phyloP scores from a whole-genome alignment of 148 eudicot genomes.

The Talinum fruticosum region DNA sequence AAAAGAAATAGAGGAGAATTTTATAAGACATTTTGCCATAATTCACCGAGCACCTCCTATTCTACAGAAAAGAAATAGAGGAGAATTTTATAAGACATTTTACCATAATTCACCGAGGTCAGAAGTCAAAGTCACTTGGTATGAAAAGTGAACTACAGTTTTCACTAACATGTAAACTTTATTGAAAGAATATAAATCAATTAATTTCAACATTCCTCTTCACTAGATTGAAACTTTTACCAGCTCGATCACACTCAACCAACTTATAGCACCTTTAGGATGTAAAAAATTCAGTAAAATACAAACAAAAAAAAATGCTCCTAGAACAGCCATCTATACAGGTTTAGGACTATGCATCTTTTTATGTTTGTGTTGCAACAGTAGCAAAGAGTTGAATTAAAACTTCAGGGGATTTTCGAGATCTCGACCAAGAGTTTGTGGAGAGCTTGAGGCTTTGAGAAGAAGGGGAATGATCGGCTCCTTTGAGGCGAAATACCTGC shows the following conservation, averaged over 20 bases:
- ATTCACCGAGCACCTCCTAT: too few species aligned
- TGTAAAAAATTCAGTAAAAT: not conserved
- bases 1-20: too few species aligned
- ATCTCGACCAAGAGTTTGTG: constrained; percentile 75
- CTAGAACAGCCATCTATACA: constrained; percentile 16
- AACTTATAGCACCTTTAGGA: not conserved
- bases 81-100: too few species aligned
- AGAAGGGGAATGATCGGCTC: constrained; percentile 96
- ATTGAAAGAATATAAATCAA: not conserved
- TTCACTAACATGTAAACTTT: too few species aligned
- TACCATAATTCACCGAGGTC: too few species aligned
- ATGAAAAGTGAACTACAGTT: too few species aligned
- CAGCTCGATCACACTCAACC: not conserved
- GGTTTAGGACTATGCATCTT: not conserved
- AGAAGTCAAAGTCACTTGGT: too few species aligned
- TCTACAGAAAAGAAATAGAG: too few species aligned
- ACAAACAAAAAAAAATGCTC: constrained; percentile 7
- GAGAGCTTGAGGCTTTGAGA: constrained; percentile 92
- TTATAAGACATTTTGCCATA: too few species aligned
- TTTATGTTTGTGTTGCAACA: not conserved
- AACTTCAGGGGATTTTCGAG: constrained; percentile 39
- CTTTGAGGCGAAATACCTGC: constrained; percentile 65
- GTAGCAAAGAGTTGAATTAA: not conserved
- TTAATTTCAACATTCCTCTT: not conserved
- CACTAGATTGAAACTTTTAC: not conserved